phyloP scores from a whole-genome alignment of 768 basidiomycete genomes.

The Boletus eberwhitei region DNA sequence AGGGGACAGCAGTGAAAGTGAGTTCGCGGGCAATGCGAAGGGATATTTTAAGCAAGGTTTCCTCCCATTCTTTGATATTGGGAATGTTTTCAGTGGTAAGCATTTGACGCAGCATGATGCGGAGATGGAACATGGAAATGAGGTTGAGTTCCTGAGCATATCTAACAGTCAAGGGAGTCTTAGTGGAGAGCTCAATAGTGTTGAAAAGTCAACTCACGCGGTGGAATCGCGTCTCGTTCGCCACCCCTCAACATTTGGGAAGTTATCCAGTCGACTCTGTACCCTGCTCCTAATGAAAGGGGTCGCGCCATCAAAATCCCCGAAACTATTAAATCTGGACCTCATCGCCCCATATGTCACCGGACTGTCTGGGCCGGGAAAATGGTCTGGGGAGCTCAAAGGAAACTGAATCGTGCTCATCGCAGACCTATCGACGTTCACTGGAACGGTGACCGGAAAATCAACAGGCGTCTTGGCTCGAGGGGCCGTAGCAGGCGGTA shows the following conservation, averaged over 20 bases:
- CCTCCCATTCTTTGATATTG: slow-evolving; percentile 85
- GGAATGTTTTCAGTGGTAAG: slow-evolving; percentile 79
- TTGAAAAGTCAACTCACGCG: slow-evolving; percentile 53
- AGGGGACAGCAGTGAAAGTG: slow-evolving; percentile 66
- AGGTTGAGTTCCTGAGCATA: slow-evolving; percentile 82
- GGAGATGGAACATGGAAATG: slow-evolving; percentile 85
- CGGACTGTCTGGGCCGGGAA: slow-evolving; percentile 51
- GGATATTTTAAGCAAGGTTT: slow-evolving; percentile 73
- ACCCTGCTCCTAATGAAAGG: slow-evolving; percentile 85
- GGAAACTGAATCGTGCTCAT: slow-evolving; percentile 82
- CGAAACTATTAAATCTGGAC: slow-evolving; percentile 67
- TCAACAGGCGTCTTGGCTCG: slow-evolving; percentile 54
- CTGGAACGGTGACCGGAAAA: slow-evolving; percentile 53
- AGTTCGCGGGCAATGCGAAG: slow-evolving; percentile 84
- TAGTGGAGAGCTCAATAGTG: slow-evolving; percentile 2
- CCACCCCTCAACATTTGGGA: slow-evolving; percentile 68
- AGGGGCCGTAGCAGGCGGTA: slow-evolving; percentile 32
- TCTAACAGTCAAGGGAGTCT: slow-evolving; percentile 35
- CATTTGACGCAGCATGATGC: slow-evolving; percentile 89
- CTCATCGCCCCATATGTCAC: slow-evolving; percentile 46
- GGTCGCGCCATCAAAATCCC: slow-evolving; percentile 67
- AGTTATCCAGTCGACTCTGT: slow-evolving; percentile 68
- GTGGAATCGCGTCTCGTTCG: slow-evolving; percentile 85
- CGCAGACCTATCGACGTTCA: slow-evolving; percentile 43
- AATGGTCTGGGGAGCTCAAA: slow-evolving; percentile 69